Conservation (phyloP, 2,329 filamentous ascomycete genomes). For the Cytospora leucostoma region DNA sequence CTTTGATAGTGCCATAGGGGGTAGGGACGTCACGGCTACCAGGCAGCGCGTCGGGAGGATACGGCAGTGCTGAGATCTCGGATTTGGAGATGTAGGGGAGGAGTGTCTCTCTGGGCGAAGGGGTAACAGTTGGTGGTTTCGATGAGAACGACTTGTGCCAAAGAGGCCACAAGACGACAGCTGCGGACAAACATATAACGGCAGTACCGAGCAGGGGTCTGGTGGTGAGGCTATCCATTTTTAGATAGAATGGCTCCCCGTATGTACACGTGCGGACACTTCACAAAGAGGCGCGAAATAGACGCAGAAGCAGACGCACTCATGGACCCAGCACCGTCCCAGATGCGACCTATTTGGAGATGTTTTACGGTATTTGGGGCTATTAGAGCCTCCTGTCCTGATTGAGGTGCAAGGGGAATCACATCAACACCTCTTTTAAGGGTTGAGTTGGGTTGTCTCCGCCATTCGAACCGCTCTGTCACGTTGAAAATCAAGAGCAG, state of each 20-base stretch:
- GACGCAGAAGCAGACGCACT: neutral
- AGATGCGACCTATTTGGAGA: neutral
- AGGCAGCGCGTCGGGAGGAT: slow-evolving; percentile 69
- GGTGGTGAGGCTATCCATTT: slow-evolving; percentile 10
- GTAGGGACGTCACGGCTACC: slow-evolving; percentile 73
- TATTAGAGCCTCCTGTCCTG: neutral
- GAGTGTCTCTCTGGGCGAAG: slow-evolving; percentile 9
- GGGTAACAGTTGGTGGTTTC: slow-evolving; percentile 32
- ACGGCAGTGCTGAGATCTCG: slow-evolving; percentile 37
- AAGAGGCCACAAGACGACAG: slow-evolving; percentile 11
- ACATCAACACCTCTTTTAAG: slow-evolving; percentile 8
- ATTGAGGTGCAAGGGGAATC: neutral
- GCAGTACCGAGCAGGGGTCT: neutral
- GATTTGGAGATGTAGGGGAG: slow-evolving; percentile 1
- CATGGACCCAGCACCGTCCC: neutral
- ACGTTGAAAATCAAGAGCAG: slow-evolving; percentile 73
- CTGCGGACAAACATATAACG: slow-evolving; percentile 15
- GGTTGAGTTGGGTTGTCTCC: slow-evolving; percentile 53
- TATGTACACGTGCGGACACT: neutral
- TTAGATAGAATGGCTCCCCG: neutral
- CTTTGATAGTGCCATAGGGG: slow-evolving; percentile 73
- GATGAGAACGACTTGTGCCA: neutral
- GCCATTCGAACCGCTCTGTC: slow-evolving; percentile 85
- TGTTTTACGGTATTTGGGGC: neutral
- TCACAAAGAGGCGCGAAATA: neutral